Evolutionary conservation across 306 rosid genomes (phyloP), one percentile per base, ranked within the genome.

Genomic region (Carpinus viminea): DNA sequence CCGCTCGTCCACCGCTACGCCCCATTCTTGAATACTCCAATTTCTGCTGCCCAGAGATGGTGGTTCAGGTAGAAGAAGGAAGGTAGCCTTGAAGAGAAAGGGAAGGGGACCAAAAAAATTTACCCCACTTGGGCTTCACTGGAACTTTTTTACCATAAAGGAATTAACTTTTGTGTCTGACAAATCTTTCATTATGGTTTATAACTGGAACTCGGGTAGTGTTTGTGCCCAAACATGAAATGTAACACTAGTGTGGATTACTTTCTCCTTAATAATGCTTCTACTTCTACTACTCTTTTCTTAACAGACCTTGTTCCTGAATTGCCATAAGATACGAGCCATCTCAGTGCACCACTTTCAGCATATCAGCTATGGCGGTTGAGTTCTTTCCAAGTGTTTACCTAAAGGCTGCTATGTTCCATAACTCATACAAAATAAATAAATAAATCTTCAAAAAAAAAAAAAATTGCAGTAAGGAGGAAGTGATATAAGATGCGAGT

Each of bases 1-100:
- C 98, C 98, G 2, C 28, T 85, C 31, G 76, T 94, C 82, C 82
- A 88, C 64, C 90, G 89, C 61, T 82, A 89, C 38, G 86, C 93
- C 7, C 97, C 97, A 0, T 87, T 91, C 81, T 82, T 94, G 72
- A 89, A 84, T 28, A 81, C 97, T 36, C 97, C 97, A 1, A 18
- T 94, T 83, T 81, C 97, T 50, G 89, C 96, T 24, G 83, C 85
- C 26, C 97, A 94, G 79, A 87, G 95, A 78, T 94, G 98, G 98
- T 92, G 97, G 98, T 80, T 94, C 80, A 87, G 98, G 85, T 91
- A 89, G 91, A 89, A 0, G 45, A 41, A 26, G 31, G 72, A 41
- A 26, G 41, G 72, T 18, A 38, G 51, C 52, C 43, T 8, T 13
- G 36, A 74, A 74, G 52, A 26, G 48, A 79, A 61, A n/a, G 75